Base-by-base conservation (phyloP, 495 filamentous ascomycete genomes). In the Penicillium cinerascens region DNA sequence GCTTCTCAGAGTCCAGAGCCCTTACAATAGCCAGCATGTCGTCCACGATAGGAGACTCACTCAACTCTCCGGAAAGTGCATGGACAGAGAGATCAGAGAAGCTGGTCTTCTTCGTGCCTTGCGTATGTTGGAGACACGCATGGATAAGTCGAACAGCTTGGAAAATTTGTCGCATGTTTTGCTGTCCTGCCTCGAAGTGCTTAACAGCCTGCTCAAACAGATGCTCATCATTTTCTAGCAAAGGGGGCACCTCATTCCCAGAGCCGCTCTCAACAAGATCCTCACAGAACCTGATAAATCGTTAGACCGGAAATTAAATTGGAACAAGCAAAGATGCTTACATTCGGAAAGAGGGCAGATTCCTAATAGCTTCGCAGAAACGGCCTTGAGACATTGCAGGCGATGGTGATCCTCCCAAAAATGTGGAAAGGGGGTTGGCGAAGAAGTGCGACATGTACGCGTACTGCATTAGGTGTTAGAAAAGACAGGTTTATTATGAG, bases 401-500 rank as follows among this genome's bases (percentile, higher is more conserved):
- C 20, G 47, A 42, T 20, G 83, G 43, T 0, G 79, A 51, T 2
- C 76, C 55, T 42, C 61, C 61, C 6, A 79, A 74, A 33, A 95
- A 72, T 16, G 90, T 70, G 39, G 88, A 87, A n/a, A 96, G 71
- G 0, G 89, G 82, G 65, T 97, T 96, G 37, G 88, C 88, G 63
- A 92, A 97, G 66, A 95, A 97, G 66, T 96, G 90, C 25, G 87
- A 90, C 92, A 98, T 97, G 58, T 93, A 92, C 13, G 85, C 82
- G 70, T 97, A 97, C 87, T 95, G 55, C 11, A 44, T 6, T 43
- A 9, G n/a, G n/a, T 17, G 20, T 65, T 52, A 64, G 56, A 41
- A 37, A 58, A 1, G 15, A 15, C 18, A 0, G 6, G 8, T n/a
- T 18, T 21, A 29, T 6, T 13, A 40, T 21, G 18, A 17, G 16